Evolutionary conservation across 2,329 filamentous ascomycete genomes (phyloP), one percentile per base, ranked within the genome.

Genomic region (Colletotrichum filicis): DNA sequence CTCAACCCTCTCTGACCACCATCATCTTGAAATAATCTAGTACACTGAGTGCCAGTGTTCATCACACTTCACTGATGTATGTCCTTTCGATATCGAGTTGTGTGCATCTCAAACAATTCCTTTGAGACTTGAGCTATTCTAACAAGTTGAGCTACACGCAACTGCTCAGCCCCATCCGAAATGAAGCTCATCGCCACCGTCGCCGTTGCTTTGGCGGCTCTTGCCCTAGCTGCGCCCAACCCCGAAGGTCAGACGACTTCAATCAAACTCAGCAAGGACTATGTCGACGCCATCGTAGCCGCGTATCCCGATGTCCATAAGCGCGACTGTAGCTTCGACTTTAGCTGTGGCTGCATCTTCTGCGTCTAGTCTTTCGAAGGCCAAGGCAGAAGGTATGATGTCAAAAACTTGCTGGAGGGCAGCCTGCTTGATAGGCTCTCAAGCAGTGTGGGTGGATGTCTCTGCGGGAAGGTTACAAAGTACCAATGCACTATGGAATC

Each of bases 301-400:
- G 63, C 63, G 6, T 58, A 58, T 35, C 63, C 63, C 2, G 35
- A 66, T 26, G 19, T 55, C 19, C 52, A 55, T 11, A 55, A 55
- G 22, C 52, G 53, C 35, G 53, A 66, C 5, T 66, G 63, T 35
- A 42, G 16, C 63, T 58, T 66, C 1, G 63, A 66, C 53, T 66
- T 58, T 3, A 59, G 53, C 55, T 66, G 64, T 26, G 64, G 64
- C 26, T 66, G 64, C 64, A 59, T 59, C 4, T 26, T 56, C 53
- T 56, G 53, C 53, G 53, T 56, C 3, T n/a, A 59, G 35, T 22
- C 19, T 26, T 5, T 42, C 11, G 3, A 11, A 4, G 11, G 30
- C 9, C 9, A 7, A 9, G n/a, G 5, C 28, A 4, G 11, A 5
- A 14, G 5, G 28, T 3, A n/a, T 59, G 5, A 22, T 14, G 11